Conservation (phyloP, 176 grass and related monocot genomes). For the Guadua angustifolia region DNA sequence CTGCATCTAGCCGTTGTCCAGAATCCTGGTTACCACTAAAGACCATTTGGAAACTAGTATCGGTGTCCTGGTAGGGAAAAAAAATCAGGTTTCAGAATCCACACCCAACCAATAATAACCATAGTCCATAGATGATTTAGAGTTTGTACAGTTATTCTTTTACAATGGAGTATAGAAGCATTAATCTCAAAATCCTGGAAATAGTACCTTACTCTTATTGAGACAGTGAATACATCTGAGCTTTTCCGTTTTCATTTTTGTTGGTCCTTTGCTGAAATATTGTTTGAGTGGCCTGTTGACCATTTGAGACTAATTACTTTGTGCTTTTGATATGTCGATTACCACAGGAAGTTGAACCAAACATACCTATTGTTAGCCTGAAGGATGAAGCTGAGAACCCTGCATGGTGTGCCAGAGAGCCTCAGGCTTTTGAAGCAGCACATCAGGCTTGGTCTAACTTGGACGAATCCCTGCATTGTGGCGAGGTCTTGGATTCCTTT, state of each 20-base stretch:
- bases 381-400: conserved; percentile 48
- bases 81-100: neutral
- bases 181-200: neutral
- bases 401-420: conserved; percentile 53
- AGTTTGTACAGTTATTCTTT: conserved; percentile 10
- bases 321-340: conserved; percentile 2
- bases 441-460: conserved; percentile 33
- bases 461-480: conserved; percentile 59
- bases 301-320: conserved; percentile 13
- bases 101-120: neutral
- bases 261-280: neutral
- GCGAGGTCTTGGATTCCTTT: conserved; percentile 65
- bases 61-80: neutral
- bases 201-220: conserved; percentile 1
- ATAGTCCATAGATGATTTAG: neutral
- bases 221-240: neutral
- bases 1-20: neutral
- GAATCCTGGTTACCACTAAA: neutral
- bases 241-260: neutral
- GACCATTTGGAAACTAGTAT: neutral
- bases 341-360: conserved; percentile 28
- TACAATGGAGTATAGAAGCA: conserved; percentile 5
- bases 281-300: neutral
- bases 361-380: conserved; percentile 41
- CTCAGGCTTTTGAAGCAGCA: conserved; percentile 42